Base-by-base conservation (phyloP, 176 grass and related monocot genomes). In the Pharus latifolius region DNA sequence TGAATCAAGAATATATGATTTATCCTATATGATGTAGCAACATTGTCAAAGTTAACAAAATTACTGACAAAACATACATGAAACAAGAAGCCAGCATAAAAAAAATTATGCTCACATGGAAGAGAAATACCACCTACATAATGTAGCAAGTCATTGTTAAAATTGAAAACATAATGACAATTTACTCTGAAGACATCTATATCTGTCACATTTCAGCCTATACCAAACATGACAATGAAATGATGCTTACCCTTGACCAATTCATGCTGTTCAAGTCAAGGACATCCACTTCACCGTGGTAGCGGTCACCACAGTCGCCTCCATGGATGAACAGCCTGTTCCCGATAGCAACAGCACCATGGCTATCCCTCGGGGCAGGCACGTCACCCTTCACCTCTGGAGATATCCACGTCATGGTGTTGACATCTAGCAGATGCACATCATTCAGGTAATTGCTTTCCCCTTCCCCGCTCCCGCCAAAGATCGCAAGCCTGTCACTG, bases 371-470 rank as follows among this genome's bases (percentile, higher is more conserved):
- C 17, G 89, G 87, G 4, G 87, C 87, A 5, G 90, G 95, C 0
- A 46, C 29, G 7, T 86, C 82, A 25, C 84, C 78, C 56, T 78
- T 80, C 15, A 91, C 67, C 75, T 88, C 87, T 2, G 95, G 95
- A 34, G 84, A 79, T 35, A 78, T 80, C 95, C 95, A 99, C 38
- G 84, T 79, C 90, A 99, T 85, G 56, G 54, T 86, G 65, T 82
- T 65, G 22, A 94, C 69, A 37, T 99, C 87, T 22, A 99, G 77
- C 47, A 94, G 32, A 76, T 94, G 84, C 28, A 99, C 84, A 65
- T 99, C 90, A 75, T 88, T 86, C 50, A 99, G 81, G 85, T 94
- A 94, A 82, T 99, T 99, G 25, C 87, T 84, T 53, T 99, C 95
- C 27, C 90, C 95, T 23, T 99, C 90, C 7, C 95, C 95, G 7